A percentile compares a stretch with the other conserved stretches of the same genome.
Conservation (phyloP, 1,284 basidiomycete species). For the Chiua sp. region DNA sequence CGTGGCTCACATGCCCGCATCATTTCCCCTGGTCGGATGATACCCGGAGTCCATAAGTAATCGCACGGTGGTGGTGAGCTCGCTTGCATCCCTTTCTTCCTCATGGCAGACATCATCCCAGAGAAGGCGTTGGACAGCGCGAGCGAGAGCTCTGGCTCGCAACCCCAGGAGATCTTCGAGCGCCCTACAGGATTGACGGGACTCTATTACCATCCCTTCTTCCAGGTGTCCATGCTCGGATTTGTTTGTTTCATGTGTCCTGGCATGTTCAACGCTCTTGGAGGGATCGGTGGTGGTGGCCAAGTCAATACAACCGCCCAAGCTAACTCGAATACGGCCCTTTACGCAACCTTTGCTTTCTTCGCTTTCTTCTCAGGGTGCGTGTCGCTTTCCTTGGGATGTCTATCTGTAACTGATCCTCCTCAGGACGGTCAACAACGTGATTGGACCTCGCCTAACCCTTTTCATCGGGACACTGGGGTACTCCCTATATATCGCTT, state of each 20-base stretch:
- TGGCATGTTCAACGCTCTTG: slow-evolving; percentile 38
- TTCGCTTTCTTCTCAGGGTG: slow-evolving; percentile 49
- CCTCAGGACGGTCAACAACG: slow-evolving; percentile 74
- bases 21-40: background rate
- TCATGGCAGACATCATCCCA: slow-evolving; percentile 21
- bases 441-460: slow-evolving; percentile 74
- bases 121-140: slow-evolving; percentile 27
- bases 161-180: slow-evolving; percentile 27
- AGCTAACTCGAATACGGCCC: slow-evolving; percentile 68
- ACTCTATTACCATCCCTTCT: slow-evolving; percentile 43
- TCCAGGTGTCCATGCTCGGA: slow-evolving; percentile 45
- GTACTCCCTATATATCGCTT: slow-evolving; percentile 76
- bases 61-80: background rate
- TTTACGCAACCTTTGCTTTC: slow-evolving; percentile 73
- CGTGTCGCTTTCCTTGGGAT: slow-evolving; percentile 14
- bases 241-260: slow-evolving; percentile 50
- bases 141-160: slow-evolving; percentile 29
- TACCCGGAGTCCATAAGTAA: slow-evolving; percentile 23
- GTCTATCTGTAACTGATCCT: background rate
- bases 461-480: slow-evolving; percentile 74
- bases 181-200: slow-evolving; percentile 37
- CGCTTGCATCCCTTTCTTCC: background rate
- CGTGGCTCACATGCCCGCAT: slow-evolving; percentile 19
- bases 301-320: slow-evolving; percentile 63
- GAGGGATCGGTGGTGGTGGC: slow-evolving; percentile 73